Conservation (phyloP, 2,329 filamentous ascomycete genomes). For the Colletotrichum gigasporum region DNA sequence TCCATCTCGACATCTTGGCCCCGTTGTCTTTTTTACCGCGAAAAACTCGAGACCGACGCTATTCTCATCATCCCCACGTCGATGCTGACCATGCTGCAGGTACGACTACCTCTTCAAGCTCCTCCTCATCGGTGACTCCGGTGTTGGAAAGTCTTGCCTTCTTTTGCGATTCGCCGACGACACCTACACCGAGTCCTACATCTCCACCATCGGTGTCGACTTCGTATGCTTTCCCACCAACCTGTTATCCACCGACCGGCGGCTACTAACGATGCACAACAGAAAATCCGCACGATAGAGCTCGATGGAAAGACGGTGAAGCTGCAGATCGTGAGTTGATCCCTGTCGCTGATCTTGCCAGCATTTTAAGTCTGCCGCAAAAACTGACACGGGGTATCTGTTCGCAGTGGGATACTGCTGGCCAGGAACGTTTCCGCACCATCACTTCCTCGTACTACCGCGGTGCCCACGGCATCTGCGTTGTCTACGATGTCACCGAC, state of each 20-base stretch:
- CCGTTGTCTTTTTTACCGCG: slow-evolving; percentile 1
- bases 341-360: background rate
- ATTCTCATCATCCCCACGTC: background rate
- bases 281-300: slow-evolving; percentile 99
- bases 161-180: slow-evolving; percentile 98
- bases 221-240: slow-evolving; percentile 73
- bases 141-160: slow-evolving; percentile 99
- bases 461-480: slow-evolving; percentile 98
- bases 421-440: slow-evolving; percentile 99
- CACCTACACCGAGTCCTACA: slow-evolving; percentile 99
- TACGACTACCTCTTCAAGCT: slow-evolving; percentile 99
- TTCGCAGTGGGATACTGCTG: slow-evolving; percentile 94
- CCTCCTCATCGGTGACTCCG: slow-evolving; percentile 99
- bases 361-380: background rate
- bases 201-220: slow-evolving; percentile 99
- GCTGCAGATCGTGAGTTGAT: slow-evolving; percentile 88
- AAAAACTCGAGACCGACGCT: slow-evolving; percentile 5
- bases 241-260: background rate
- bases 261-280: slow-evolving; percentile 32
- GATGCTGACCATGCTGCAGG: slow-evolving; percentile 63
- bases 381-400: slow-evolving; percentile 40
- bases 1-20: background rate
- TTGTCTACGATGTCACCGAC: slow-evolving; percentile 99
- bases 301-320: slow-evolving; percentile 99
- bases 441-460: slow-evolving; percentile 99